Evolutionary conservation across 1,284 basidiomycete species (phyloP), one percentile per base, ranked within the genome.

Genomic region (Inonotus obliquus): DNA sequence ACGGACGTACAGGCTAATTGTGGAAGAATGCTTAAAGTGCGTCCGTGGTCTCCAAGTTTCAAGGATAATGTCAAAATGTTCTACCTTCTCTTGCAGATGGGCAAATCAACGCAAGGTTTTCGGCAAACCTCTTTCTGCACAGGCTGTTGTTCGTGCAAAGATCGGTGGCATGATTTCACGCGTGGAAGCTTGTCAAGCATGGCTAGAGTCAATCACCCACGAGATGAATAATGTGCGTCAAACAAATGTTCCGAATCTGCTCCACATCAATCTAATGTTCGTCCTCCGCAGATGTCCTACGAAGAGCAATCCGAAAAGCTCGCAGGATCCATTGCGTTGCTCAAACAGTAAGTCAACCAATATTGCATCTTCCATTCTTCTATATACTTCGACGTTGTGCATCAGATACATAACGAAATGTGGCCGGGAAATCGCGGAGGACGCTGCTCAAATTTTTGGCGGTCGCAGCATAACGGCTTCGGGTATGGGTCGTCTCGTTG

Each of bases 111-210:
- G 93, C 58, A 80, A 85, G 56, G 92, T 91, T 14, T 96, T 96
- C 71, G 93, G 92, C 32, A 94, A 93, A 72, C 91, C 94, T n/a
- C 81, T 98, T 54, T 84, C 87, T 63, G 79, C 88, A 17, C 96
- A 97, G 74, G 81, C 96, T n/a, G 94, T 98, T 65, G 90, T 98
- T 68, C 86, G 96, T 29, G 79, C 89, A 51, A 96, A 95, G 78
- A 80, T 97, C 37, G 93, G 91, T 1, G 75, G 77, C 61, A 95
- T 97, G 91, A 95, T 98, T 61, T 87, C 91, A 58, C 87, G 94
- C 59, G 84, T 92, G 51, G 95, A 98, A 75, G 85, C 90, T 0
- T 85, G 84, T 60, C 95, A 97, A 72, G 86, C 86, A 59, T 98
- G 94, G 94, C 81, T 96, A 37, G 96, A 98, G 77, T 82, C 77